Conservation (phyloP, 129 eudicot genomes). For the Chrysanthemum seticuspe region DNA sequence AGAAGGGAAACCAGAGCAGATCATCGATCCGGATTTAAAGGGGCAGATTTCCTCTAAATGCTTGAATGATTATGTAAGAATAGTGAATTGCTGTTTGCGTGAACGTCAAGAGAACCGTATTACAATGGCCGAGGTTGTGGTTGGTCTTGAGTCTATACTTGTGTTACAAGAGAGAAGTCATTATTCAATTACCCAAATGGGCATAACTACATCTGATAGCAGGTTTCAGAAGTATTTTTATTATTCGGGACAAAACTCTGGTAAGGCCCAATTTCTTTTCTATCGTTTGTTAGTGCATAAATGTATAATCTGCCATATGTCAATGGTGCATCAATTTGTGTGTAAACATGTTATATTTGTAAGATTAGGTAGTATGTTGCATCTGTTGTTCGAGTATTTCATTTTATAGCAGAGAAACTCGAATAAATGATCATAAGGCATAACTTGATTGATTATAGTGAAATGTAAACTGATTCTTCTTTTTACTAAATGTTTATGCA, state of each 20-base stretch:
- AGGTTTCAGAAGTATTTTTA: not conserved
- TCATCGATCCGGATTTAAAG: not conserved
- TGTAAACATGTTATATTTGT: too few relatives aligned
- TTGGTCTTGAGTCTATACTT: constrained; percentile 15
- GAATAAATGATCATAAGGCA: too few relatives aligned
- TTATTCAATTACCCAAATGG: not conserved
- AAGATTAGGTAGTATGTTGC: too few relatives aligned
- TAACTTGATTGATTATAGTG: too few relatives aligned
- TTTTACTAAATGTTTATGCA: constrained; percentile 28
- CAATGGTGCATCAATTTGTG: too few relatives aligned
- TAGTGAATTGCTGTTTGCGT: not conserved
- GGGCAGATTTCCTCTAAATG: not conserved
- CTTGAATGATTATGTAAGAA: constrained; percentile 14
- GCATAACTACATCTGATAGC: not conserved
- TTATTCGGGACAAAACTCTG: not conserved
- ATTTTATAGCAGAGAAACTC: too few relatives aligned
- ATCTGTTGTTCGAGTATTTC: too few relatives aligned
- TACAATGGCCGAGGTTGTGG: not conserved
- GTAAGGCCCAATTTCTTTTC: too few relatives aligned
- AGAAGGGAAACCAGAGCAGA: too few relatives aligned
- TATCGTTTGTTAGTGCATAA: too few relatives aligned
- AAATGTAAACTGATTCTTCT: too few relatives aligned
- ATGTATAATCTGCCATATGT: too few relatives aligned
- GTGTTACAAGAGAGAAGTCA: constrained; percentile 4
- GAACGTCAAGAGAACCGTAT: not conserved